A percentile compares a stretch with the other conserved stretches of the same genome.
These are phyloP conservation scores for Ceratonia siliqua DNA, from an alignment of 306 rosid genomes.

Conservation along the genomic window DNA sequence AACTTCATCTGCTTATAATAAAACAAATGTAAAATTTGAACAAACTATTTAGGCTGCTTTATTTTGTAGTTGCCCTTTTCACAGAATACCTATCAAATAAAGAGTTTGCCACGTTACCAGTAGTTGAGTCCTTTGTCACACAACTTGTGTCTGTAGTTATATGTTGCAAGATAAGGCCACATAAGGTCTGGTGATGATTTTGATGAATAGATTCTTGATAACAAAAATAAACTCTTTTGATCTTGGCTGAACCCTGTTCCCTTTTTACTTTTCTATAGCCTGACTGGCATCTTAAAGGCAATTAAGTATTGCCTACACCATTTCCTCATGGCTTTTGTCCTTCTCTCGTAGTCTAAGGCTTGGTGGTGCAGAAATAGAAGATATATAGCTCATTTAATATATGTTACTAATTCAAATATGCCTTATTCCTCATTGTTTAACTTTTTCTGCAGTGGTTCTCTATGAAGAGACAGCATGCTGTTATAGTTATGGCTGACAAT, in stretches of 20 bases:
- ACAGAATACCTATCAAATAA: conserved; percentile 13
- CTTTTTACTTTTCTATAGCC: neutral
- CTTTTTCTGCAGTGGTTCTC: conserved; percentile 83
- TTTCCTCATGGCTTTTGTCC: neutral
- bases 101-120: neutral
- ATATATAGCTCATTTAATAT: conserved; percentile 3
- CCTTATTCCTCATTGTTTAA: conserved; percentile 4
- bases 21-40: conserved; percentile 24
- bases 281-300: neutral
- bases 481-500: conserved; percentile 69
- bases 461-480: conserved; percentile 89
- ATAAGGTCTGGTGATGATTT: conserved; percentile 13
- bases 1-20: neutral
- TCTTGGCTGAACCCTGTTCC: conserved; percentile 5
- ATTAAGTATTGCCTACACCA: neutral
- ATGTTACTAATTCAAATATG: conserved; percentile 4
- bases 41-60: conserved; percentile 16
- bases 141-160: neutral
- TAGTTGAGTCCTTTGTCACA: conserved; percentile 18
- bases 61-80: conserved; percentile 15
- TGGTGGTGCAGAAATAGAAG: neutral
- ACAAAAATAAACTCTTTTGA: neutral
- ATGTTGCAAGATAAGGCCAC: neutral
- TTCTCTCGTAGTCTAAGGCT: neutral
- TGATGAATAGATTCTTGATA: conserved; percentile 17